Conservation (phyloP, 345 rosid genomes). For the Eucalyptus camaldulensis region DNA sequence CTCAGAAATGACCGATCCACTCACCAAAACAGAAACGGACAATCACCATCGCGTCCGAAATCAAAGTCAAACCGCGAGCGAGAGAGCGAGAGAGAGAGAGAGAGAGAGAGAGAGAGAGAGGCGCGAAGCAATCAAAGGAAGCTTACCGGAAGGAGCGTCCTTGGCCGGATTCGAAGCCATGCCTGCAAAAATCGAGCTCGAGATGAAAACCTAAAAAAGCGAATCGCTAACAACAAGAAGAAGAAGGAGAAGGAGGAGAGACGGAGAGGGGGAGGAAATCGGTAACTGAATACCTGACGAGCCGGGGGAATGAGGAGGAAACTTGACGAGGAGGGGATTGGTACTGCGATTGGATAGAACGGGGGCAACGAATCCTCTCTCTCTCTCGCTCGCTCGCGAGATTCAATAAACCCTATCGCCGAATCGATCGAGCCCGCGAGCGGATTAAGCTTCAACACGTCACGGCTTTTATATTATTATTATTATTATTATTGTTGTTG, state of each 20-base stretch:
- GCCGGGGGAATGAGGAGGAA: not conserved
- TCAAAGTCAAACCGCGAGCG: not conserved
- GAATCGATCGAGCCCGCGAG: not conserved
- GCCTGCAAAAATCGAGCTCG: not conserved
- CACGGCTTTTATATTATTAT: not conserved
- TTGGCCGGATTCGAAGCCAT: slow-evolving; percentile 61
- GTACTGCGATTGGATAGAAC: not conserved
- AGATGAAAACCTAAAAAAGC: not conserved
- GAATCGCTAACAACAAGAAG: not conserved
- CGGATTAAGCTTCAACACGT: not conserved
- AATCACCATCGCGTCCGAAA: not conserved
- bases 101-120: not conserved
- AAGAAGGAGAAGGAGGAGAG: not conserved
- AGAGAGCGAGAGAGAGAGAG: not conserved
- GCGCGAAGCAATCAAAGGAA: not conserved
- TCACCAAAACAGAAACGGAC: not conserved
- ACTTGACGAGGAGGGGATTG: not conserved
- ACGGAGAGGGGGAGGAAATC: not conserved
- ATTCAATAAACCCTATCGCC: not conserved
- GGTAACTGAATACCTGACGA: not conserved
- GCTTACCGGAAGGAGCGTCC: slow-evolving; percentile 47
- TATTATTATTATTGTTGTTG: not conserved
- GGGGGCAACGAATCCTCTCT: not conserved
- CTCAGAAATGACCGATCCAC: not conserved
- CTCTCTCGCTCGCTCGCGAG: not conserved